These are phyloP conservation scores for Gracilaria gracilis DNA, from an alignment of 23 red algal genomes.

Conservation along the genomic window DNA sequence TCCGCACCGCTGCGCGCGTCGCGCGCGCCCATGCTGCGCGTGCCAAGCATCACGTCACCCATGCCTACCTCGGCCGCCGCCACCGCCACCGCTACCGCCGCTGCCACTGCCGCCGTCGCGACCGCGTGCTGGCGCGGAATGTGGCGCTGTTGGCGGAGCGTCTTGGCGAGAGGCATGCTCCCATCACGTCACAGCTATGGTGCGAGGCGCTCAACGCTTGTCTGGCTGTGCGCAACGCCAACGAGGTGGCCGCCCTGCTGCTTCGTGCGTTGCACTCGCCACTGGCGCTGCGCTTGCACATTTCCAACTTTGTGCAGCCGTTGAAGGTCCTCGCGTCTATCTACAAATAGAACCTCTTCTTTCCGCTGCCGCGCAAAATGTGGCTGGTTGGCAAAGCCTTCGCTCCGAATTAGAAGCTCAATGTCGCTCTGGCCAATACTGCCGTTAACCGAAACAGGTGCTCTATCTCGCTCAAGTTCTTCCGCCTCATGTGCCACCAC, in stretches of 20 bases:
- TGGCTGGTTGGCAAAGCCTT: not conserved
- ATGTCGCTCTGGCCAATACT: constrained; percentile 44
- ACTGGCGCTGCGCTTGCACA: constrained; percentile 1
- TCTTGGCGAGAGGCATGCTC: not conserved
- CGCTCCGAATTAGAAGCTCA: constrained; percentile 31
- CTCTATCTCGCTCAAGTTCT: constrained; percentile 4
- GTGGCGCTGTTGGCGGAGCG: not conserved
- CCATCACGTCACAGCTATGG: not conserved
- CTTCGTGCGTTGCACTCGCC: not conserved
- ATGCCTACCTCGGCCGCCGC: too few relatives aligned
- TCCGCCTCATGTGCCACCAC: constrained; percentile 4
- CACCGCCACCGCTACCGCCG: too few relatives aligned
- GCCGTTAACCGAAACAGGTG: constrained; percentile 27
- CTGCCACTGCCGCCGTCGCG: not conserved
- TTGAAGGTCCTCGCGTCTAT: constrained; percentile 10
- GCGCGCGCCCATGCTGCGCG: too few relatives aligned
- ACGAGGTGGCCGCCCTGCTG: constrained; percentile 16
- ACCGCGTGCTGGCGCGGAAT: not conserved
- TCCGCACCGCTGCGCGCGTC: too few relatives aligned
- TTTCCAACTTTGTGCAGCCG: constrained; percentile 9
- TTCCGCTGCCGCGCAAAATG: constrained; percentile 12
- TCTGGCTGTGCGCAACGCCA: not conserved
- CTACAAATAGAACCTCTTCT: constrained; percentile 3
- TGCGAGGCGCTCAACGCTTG: constrained; percentile 12
- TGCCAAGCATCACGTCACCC: too few relatives aligned